A percentile compares a stretch with the other conserved stretches of the same genome.
Conservation (phyloP, 2,329 filamentous ascomycete species). For the Pseudohalonectria lignicola region DNA sequence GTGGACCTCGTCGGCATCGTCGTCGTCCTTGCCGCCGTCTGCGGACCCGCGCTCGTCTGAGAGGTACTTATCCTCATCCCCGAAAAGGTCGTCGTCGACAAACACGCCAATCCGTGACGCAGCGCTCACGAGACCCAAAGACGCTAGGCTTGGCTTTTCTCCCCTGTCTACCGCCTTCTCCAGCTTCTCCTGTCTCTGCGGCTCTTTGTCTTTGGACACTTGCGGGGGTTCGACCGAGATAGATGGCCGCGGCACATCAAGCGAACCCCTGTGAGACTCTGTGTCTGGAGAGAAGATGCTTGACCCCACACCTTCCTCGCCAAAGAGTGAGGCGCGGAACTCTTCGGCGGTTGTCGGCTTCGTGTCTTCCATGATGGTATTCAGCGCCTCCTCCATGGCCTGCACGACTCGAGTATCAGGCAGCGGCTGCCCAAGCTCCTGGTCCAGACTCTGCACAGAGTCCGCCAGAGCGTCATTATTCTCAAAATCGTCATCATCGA, state of each 20-base stretch:
- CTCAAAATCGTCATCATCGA: conserved; percentile 78
- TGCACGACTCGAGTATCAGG: conserved; percentile 76
- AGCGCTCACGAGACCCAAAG: conserved; percentile 79
- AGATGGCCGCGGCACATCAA: conserved; percentile 20
- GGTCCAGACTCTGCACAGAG: conserved; percentile 72
- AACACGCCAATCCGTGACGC: conserved; percentile 88
- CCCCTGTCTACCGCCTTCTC: no score
- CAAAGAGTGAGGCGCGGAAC: conserved; percentile 56
- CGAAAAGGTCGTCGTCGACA: conserved; percentile 84
- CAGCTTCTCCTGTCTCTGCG: no score
- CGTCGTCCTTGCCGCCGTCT: conserved; percentile 43
- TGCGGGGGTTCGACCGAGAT: conserved; percentile 4
- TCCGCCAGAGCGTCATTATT: conserved; percentile 54
- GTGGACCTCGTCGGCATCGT: conserved; percentile 73
- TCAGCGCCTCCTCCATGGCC: conserved; percentile 85
- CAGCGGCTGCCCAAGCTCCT: conserved; percentile 48
- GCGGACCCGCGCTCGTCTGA: conserved; percentile 77
- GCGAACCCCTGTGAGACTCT: conserved; percentile 13
- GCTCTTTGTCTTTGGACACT: neutral
- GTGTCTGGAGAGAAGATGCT: conserved; percentile 28
- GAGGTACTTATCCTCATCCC: conserved; percentile 74
- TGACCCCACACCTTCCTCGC: conserved; percentile 32
- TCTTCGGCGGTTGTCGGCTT: conserved; percentile 53
- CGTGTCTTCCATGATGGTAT: conserved; percentile 80
- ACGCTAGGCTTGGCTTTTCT: conserved; percentile 83